Conservation (phyloP, 1,139 yeast genomes). For the Candida sp. region DNA sequence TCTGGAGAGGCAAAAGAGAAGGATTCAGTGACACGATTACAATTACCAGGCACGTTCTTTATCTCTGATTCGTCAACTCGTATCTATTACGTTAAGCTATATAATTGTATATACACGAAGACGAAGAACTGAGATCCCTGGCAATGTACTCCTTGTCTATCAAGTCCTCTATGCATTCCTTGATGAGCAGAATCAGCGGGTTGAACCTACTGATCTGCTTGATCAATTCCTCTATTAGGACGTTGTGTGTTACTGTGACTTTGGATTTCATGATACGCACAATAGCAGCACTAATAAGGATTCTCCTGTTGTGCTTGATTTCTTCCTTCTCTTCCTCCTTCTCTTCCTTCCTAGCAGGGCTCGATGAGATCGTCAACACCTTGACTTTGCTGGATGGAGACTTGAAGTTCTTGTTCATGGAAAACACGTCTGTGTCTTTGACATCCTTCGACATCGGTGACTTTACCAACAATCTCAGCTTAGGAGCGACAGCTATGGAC, state of each 20-base stretch:
- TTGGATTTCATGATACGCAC: conserved; percentile 88
- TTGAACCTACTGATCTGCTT: conserved; percentile 70
- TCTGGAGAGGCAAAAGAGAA: no score
- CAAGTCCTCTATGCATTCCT: conserved; percentile 78
- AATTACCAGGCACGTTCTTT: no score
- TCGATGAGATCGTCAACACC: conserved; percentile 68
- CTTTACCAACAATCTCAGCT: conserved; percentile 73
- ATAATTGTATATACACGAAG: conserved; percentile 39
- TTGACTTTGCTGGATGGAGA: conserved; percentile 76
- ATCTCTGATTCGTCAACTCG: no score
- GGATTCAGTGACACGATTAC: no score
- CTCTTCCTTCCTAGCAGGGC: conserved; percentile 40
- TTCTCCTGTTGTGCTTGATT: conserved; percentile 53
- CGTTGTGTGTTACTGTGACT: conserved; percentile 56
- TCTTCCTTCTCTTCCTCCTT: conserved; percentile 43
- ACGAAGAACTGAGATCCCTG: no score
- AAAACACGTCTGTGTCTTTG: conserved; percentile 63
- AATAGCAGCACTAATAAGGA: conserved; percentile 76
- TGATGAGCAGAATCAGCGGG: conserved; percentile 70
- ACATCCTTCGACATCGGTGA: conserved; percentile 79
- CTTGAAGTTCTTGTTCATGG: conserved; percentile 70
- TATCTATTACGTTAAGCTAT: conserved; percentile 46
- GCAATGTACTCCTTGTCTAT: conserved; percentile 74
- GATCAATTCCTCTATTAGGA: conserved; percentile 68
- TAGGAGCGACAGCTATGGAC: conserved; percentile 86